Base-by-base conservation (phyloP, 73 alveolate genomes). In the Durusdinium trenchii region DNA sequence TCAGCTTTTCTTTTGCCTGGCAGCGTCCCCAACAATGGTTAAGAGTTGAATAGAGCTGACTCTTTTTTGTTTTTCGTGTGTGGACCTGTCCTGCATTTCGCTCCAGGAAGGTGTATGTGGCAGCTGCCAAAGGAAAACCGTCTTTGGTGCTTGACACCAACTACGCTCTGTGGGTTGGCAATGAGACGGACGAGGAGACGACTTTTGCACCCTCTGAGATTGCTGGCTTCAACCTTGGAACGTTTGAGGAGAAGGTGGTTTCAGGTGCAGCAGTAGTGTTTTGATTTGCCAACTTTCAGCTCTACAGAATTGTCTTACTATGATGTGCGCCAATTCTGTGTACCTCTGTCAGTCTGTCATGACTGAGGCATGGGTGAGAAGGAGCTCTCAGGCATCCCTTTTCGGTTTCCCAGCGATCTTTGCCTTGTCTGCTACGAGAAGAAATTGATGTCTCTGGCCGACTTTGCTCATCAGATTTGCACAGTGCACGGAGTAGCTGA, bases 31-130 rank as follows among this genome's bases (percentile, higher is more conserved):
- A n/a, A n/a, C n/a, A n/a, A n/a, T n/a, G 69, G 32, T 57, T 57
- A 57, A 57, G 23, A 12, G 26, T 4, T 9, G 40, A 4, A 6
- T 43, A 14, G 42, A 9, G 26, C 30, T 3, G 84, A 36, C 9
- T 73, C 54, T 73, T 32, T n/a, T n/a, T n/a, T n/a, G n/a, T n/a
- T n/a, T n/a, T n/a, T n/a, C n/a, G n/a, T n/a, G n/a, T n/a, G n/a
- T n/a, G 79, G 79, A 64, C 79, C 79, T 14, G 79, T 9, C 45
- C 6, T 64, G 79, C 12, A 23, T 23, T 23, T 46, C 69, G 23
- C 69, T 57, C 23, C 69, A 79, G 90, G 90, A 79, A 79, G 69
- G 90, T 67, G 28, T 79, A 79, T 30, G 45, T 62, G 6, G 69
- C 90, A 3, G 90, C 69, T 2, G 3, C 4, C 90, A 12, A 67